Evolutionary conservation across 352 stramenopile species (phyloP), one percentile per base, ranked within the genome.

Genomic region (Globisporangium heterothallicum): DNA sequence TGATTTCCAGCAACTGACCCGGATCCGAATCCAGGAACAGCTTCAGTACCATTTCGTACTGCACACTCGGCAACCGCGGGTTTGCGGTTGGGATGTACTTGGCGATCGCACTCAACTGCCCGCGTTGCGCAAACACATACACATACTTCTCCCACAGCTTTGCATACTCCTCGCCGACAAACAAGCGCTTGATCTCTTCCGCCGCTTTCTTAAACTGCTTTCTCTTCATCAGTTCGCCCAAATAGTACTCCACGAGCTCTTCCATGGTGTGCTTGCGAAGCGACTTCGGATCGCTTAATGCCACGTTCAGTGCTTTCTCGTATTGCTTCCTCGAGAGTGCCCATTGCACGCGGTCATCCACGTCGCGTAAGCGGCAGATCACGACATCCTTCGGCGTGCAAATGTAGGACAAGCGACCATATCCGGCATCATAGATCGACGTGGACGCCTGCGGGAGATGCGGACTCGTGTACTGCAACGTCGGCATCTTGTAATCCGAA

Each of bases 41-140:
- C 56, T 87, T 86, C 25, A 93, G 60, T 14, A 90, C 77, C 83
- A 93, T 93, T 36, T 93, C 83, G 50, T 93, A 93, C 49, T 89
- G 76, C 32, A 75, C 68, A 7, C 66, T 74, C 0, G 83, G 83
- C 6, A 93, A 58, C 3, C 79, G 66, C n/a, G 79, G 79, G 34
- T 59, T 90, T 0, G 77, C 53, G 0, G 83, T 91, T n/a, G 83
- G 83, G 32, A 93, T 84, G 55, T 63, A 85, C 4, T 70, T 70
- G 4, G 79, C 79, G 46, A 93, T 88, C 12, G 76, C 72, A 52
- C 67, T 81, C 49, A 93, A 42, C 42, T 91, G 78, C 0, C 78
- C 78, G 25, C 77, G 77, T 55, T 93, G 83, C 0, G 79, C 78
- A 52, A 91, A 93, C 24, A 93, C 73, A 42, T 93, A 93, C 3